Percentiles rank a stretch among this genome's conserved stretches.
These are phyloP conservation scores for Phytophthora idaei DNA, from an alignment of 352 stramenopile genomes.

Conservation along the genomic window DNA sequence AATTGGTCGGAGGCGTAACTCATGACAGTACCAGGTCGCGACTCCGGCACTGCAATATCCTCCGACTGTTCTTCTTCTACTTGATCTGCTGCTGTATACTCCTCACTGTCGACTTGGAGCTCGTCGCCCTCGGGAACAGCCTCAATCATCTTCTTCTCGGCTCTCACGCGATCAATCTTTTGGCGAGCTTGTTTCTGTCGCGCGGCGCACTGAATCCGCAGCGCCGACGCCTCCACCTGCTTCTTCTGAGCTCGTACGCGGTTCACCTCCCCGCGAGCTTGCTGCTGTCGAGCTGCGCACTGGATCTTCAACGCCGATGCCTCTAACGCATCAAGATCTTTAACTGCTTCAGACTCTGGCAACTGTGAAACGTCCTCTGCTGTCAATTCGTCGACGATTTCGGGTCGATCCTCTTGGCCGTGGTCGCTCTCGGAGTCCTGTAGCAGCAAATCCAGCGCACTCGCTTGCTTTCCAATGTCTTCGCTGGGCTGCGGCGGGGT, in stretches of 20 bases:
- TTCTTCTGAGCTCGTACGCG: constrained; percentile 14
- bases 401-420: constrained; percentile 5
- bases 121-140: background rate
- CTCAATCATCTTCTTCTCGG: constrained; percentile 13
- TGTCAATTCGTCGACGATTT: constrained; percentile 1
- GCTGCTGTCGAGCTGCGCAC: constrained; percentile 42
- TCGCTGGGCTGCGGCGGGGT: constrained; percentile 10
- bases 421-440: constrained; percentile 19
- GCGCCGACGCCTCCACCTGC: constrained; percentile 26
- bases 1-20: constrained; percentile 71
- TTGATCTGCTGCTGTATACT: constrained; percentile 3
- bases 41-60: background rate
- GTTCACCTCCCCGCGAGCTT: constrained; percentile 26
- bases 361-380: background rate
- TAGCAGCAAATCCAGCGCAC: constrained; percentile 21
- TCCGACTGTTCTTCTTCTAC: background rate
- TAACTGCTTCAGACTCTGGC: background rate
- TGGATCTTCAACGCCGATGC: constrained; percentile 34
- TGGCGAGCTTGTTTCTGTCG: constrained; percentile 53
- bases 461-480: constrained; percentile 9
- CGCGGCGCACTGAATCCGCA: constrained; percentile 65
- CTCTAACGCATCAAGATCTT: constrained; percentile 1
- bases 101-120: background rate
- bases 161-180: constrained; percentile 38
- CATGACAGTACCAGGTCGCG: constrained; percentile 17